A percentile compares a stretch with the other conserved stretches of the same genome.
These are phyloP conservation scores for Paraconiothyrium sp. DNA, from an alignment of 2,329 filamentous ascomycete genomes.

Conservation along the genomic window DNA sequence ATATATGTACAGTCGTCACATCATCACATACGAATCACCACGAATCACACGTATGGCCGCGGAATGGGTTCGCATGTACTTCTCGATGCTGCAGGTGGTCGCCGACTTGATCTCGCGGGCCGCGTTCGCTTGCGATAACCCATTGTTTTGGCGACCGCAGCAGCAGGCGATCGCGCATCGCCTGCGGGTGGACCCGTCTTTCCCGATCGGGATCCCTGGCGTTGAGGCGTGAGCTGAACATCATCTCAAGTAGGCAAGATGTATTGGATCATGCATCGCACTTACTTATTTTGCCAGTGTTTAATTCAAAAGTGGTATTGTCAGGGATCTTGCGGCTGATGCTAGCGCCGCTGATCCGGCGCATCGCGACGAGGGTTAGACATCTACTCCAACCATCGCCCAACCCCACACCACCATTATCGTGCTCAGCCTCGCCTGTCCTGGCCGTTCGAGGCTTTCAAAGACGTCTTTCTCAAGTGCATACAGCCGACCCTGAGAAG, in stretches of 20 bases:
- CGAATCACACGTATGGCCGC: neutral
- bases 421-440: neutral
- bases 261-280: neutral
- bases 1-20: neutral
- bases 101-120: neutral
- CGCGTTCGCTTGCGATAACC: neutral
- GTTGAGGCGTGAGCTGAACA: neutral
- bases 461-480: neutral
- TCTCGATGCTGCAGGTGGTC: neutral
- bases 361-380: neutral
- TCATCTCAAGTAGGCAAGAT: neutral
- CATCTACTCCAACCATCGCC: neutral
- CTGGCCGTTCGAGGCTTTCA: neutral
- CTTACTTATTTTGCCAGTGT: neutral
- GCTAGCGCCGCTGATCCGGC: neutral
- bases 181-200: neutral
- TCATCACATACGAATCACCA: neutral
- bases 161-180: neutral
- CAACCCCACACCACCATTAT: neutral
- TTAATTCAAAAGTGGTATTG: neutral
- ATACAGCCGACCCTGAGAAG: conserved; percentile 1
- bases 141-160: neutral
- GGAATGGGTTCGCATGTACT: neutral
- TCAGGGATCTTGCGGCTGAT: neutral
- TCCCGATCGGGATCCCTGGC: neutral